These are phyloP conservation scores for Quercus glauca DNA, from an alignment of 306 rosid genomes.

Conservation along the genomic window DNA sequence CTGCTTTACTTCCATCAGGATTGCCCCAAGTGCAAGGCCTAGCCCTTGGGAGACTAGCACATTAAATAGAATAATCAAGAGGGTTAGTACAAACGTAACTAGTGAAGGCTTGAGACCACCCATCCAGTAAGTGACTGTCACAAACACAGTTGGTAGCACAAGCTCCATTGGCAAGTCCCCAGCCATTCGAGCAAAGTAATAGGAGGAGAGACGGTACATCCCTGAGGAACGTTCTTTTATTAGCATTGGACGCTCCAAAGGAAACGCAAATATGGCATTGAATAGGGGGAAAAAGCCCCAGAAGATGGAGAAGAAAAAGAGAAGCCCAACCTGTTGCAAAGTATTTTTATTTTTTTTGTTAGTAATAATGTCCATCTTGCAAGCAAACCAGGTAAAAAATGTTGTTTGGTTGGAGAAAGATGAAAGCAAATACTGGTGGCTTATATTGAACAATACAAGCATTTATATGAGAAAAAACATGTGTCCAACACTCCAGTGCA, in stretches of 20 bases:
- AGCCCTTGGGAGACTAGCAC: conserved; percentile 86
- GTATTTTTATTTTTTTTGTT: not conserved
- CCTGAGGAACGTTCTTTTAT: conserved; percentile 78
- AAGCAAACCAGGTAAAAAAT: too few species aligned
- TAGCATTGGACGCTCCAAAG: conserved; percentile 78
- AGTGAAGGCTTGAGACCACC: conserved; percentile 83
- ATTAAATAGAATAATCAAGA: conserved; percentile 62
- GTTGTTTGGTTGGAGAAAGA: too few species aligned
- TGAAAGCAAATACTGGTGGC: too few species aligned
- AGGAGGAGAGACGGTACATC: conserved; percentile 89
- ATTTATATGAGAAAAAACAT: too few species aligned
- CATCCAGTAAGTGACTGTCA: conserved; percentile 79
- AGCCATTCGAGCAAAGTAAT: conserved; percentile 62
- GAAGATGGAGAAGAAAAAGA: conserved; percentile 89
- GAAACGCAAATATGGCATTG: conserved; percentile 78
- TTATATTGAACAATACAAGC: too few species aligned
- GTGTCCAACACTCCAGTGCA: too few species aligned
- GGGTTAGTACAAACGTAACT: conserved; percentile 55
- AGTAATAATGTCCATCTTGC: too few species aligned
- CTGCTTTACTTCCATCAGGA: conserved; percentile 79
- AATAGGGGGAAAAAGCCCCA: conserved; percentile 94
- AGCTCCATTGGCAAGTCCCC: conserved; percentile 96
- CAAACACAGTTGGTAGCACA: conserved; percentile 74
- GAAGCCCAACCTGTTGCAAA: conserved; percentile 71
- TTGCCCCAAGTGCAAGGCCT: conserved; percentile 88